Evolutionary conservation across 2,329 filamentous ascomycete species (phyloP).

Genomic region (Colletotrichum higginsianum): DNA sequence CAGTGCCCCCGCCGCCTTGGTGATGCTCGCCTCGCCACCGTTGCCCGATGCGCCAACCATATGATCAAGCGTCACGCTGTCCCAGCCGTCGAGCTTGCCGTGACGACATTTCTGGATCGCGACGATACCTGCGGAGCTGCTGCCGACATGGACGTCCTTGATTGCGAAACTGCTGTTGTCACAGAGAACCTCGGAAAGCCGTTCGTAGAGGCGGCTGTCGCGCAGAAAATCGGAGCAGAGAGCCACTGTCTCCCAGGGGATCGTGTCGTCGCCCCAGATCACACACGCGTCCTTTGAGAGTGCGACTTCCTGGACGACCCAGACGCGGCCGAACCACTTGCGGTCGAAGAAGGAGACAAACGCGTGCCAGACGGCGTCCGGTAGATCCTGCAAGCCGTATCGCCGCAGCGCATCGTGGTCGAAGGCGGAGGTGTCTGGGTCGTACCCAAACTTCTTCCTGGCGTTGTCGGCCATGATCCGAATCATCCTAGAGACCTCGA

Average conservation of each 20-base stretch:
- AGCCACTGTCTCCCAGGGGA: conserved; percentile 38
- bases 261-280: conserved; percentile 32
- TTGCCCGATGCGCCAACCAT: conserved; percentile 4
- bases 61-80: conserved; percentile 28
- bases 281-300: conserved; percentile 36
- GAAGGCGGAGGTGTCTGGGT: neutral
- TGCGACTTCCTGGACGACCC: conserved; percentile 43
- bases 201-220: conserved; percentile 30
- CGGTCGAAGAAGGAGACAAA: conserved; percentile 40
- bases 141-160: conserved; percentile 23
- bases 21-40: neutral
- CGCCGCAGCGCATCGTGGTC: conserved; percentile 5
- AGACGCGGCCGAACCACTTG: conserved; percentile 42
- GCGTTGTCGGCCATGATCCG: conserved; percentile 25
- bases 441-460: neutral
- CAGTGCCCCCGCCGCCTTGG: conserved; percentile 27
- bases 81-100: conserved; percentile 17
- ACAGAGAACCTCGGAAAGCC: conserved; percentile 23
- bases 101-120: conserved; percentile 32
- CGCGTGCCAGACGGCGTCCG: conserved; percentile 28
- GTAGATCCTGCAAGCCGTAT: conserved; percentile 12
- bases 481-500: conserved; percentile 18
- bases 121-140: conserved; percentile 32
- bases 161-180: conserved; percentile 29
- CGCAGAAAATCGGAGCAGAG: conserved; percentile 32